phyloP scores from a whole-genome alignment of 2,329 filamentous ascomycete genomes.

The Didymella arachidicola region DNA sequence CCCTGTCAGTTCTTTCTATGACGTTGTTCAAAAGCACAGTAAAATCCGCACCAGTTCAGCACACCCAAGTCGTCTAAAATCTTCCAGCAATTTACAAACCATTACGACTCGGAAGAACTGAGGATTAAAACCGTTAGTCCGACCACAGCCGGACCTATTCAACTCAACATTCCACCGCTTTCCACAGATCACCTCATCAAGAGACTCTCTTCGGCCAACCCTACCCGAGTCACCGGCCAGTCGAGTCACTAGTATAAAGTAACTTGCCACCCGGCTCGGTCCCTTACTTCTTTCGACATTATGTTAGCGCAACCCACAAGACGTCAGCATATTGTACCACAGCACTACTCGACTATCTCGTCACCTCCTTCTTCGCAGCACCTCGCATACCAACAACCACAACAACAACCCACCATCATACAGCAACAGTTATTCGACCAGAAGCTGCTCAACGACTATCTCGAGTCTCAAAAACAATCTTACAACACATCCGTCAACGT shows the following conservation, averaged over 20 bases:
- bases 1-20: conserved; percentile 27
- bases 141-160: conserved; percentile 33
- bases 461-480: conserved; percentile 47
- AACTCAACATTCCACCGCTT: conserved; percentile 35
- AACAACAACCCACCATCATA: conserved; percentile 33
- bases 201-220: conserved; percentile 20
- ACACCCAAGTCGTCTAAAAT: conserved; percentile 34
- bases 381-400: conserved; percentile 39
- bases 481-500: conserved; percentile 30
- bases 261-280: conserved; percentile 49
- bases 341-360: conserved; percentile 36
- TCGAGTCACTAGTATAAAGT: conserved; percentile 47
- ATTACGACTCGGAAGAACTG: conserved; percentile 27
- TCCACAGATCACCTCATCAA: conserved; percentile 48
- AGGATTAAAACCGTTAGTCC: conserved; percentile 39
- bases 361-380: conserved; percentile 44
- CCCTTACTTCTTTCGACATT: conserved; percentile 43
- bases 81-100: conserved; percentile 48
- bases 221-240: conserved; percentile 41
- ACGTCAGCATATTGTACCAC: conserved; percentile 47
- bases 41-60: conserved; percentile 33
- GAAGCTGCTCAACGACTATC: conserved; percentile 49
- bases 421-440: conserved; percentile 44
- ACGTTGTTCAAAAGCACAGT: conserved; percentile 23
- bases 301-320: conserved; percentile 50